Evolutionary conservation across 1,284 basidiomycete species (phyloP).

Genomic region (Gymnopus androsaceus): DNA sequence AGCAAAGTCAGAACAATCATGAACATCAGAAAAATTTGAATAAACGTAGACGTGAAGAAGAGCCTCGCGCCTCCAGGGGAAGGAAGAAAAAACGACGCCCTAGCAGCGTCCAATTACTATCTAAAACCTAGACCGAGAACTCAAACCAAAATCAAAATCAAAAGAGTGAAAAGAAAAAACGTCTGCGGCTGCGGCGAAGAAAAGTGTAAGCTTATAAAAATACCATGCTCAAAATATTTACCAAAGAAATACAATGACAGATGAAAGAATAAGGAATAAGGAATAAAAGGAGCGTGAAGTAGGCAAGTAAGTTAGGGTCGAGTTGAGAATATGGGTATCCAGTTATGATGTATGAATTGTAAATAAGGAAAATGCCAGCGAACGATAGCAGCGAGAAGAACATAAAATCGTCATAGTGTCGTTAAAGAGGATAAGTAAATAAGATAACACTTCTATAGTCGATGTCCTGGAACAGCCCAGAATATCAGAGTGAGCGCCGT

Average conservation of each 20-base stretch:
- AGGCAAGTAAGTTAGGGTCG: no score
- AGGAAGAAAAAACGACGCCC: not conserved
- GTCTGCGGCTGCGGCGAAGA: not conserved
- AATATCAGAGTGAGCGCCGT: constrained; percentile 84
- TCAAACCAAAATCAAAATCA: no score
- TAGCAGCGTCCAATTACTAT: no score
- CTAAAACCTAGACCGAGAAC: no score
- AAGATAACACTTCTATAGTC: constrained; percentile 56
- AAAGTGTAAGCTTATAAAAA: not conserved
- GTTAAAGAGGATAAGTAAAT: no score
- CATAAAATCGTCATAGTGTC: not conserved
- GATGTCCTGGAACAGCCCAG: constrained; percentile 90
- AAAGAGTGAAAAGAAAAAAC: no score
- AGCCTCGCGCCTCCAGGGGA: no score
- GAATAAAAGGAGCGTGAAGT: constrained; percentile 8
- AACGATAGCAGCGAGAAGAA: constrained; percentile 11
- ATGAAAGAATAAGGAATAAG: not conserved
- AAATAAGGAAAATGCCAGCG: no score
- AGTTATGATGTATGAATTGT: constrained; percentile 1
- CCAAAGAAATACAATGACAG: constrained; percentile 1
- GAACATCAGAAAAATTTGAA: no score
- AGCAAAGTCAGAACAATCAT: no score
- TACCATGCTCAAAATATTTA: not conserved
- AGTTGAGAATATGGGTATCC: constrained; percentile 14
- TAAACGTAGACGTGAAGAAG: no score